These are phyloP conservation scores for Choanephora cucurbitarum DNA, from an alignment of 371 early-diverging fungal species.

Conservation along the genomic window DNA sequence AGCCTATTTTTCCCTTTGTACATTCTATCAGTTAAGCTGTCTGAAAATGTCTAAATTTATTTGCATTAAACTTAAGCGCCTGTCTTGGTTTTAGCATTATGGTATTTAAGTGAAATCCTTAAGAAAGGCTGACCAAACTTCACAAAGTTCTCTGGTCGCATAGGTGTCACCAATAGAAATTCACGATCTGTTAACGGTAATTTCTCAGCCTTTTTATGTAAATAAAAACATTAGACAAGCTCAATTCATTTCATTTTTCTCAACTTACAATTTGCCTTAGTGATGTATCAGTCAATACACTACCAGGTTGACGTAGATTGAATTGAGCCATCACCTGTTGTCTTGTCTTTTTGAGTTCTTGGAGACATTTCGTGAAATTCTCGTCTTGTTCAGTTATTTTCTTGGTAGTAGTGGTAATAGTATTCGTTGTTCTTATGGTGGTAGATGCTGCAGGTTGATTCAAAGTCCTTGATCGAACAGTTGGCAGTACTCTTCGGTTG, in stretches of 20 bases:
- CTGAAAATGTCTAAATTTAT: too few species aligned
- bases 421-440: background rate
- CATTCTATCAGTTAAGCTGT: too few species aligned
- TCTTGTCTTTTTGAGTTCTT: conserved; percentile 10
- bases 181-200: conserved; percentile 22
- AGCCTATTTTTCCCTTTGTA: too few species aligned
- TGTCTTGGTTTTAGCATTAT: background rate
- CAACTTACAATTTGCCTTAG: conserved; percentile 24
- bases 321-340: conserved; percentile 6
- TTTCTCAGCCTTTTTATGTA: conserved; percentile 13
- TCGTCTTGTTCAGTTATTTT: background rate
- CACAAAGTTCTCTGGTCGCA: conserved; percentile 18
- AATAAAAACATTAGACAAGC: background rate
- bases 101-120: conserved; percentile 19
- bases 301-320: conserved; percentile 5
- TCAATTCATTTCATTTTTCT: background rate
- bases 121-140: conserved; percentile 17
- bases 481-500: background rate
- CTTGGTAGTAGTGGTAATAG: background rate
- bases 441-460: conserved; percentile 1
- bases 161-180: conserved; percentile 12
- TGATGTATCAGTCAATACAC: conserved; percentile 18
- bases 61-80: too few species aligned
- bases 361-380: background rate
- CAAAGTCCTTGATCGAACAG: background rate